Evolutionary conservation across 2,329 filamentous ascomycete genomes (phyloP), one percentile per base, ranked within the genome.

Genomic region (Penicillium rolfsii): DNA sequence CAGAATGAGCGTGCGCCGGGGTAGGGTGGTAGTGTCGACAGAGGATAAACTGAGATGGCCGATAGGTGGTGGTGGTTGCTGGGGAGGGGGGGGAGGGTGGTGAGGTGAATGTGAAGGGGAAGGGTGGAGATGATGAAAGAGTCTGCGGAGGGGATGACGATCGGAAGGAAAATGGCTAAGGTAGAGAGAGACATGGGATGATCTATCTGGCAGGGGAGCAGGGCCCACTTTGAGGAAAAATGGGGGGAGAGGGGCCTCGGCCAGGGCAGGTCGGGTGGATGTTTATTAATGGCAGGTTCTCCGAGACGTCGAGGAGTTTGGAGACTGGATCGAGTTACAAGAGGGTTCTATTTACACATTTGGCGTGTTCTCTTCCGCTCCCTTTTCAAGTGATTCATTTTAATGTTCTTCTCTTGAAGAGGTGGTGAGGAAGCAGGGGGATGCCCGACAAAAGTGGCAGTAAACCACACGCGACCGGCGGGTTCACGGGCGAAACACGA

Each of bases 71-170:
- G 62, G 62, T 60, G 60, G 63, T 48, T 60, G 60, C 62, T 48
- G 49, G 61, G 58, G 58, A 40, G 52, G 54, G 58, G 59, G 58
- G 63, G 45, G 60, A 64, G 57, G 58, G 62, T 50, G 54, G 62
- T 50, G 54, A 50, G 33, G 45, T 58, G 53, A 54, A 57, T 64
- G 50, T 53, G 56, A 57, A 62, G 60, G 52, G 61, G 38, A 54
- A 54, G 38, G 56, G 64, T 63, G 65, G 62, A 64, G 64, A 64
- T 67, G 65, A 71, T 66, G 64, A 64, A 70, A 67, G 67, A 66
- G 64, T 69, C 64, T 64, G 67, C 60, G 60, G 65, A 58, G 63
- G 63, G 65, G 67, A 67, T 68, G 66, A 67, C 66, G 66, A 65
- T 64, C 63, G 52, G 54, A 64, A 50, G 60, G 60, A 57, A 61